These are phyloP conservation scores for Neolecta irregularis DNA, from an alignment of 1,139 yeast species.

Conservation along the genomic window DNA sequence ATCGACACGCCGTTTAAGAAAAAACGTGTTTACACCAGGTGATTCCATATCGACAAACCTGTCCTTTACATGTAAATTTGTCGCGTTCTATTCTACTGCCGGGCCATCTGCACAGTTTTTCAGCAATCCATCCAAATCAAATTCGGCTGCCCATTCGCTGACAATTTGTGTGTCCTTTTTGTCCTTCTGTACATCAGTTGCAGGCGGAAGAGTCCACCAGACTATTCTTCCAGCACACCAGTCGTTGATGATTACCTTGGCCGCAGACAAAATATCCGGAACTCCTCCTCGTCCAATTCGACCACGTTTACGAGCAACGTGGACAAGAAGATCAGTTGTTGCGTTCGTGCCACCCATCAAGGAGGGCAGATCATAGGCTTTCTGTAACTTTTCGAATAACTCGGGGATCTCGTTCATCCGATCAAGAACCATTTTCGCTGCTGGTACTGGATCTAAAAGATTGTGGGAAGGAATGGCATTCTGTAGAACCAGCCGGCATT, in stretches of 20 bases:
- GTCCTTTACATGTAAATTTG: too few species aligned
- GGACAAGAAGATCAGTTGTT: slow-evolving; percentile 68
- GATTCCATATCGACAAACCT: too few species aligned
- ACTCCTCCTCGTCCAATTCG: slow-evolving; percentile 86
- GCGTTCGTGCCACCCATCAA: slow-evolving; percentile 33
- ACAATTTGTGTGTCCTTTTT: slow-evolving; percentile 62
- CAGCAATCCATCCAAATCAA: slow-evolving; percentile 77
- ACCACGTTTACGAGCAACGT: slow-evolving; percentile 84
- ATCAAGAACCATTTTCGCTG: slow-evolving; percentile 61
- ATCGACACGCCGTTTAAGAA: too few species aligned
- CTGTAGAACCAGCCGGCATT: slow-evolving; percentile 73
- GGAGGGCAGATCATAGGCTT: slow-evolving; percentile 68
- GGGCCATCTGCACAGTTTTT: too few species aligned
- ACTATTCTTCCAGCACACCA: slow-evolving; percentile 94
- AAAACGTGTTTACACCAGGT: too few species aligned
- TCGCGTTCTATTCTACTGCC: too few species aligned
- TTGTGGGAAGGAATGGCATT: slow-evolving; percentile 85
- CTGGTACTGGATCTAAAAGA: slow-evolving; percentile 70
- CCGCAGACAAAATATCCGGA: slow-evolving; percentile 79
- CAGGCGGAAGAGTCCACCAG: slow-evolving; percentile 82
- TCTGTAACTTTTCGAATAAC: slow-evolving; percentile 61
- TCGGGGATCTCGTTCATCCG: slow-evolving; percentile 42
- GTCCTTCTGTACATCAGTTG: slow-evolving; percentile 33
- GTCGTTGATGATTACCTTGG: slow-evolving; percentile 67
- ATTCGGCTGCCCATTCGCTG: slow-evolving; percentile 83